Conservation (phyloP, 371 early-diverging fungal species). For the Nematocida ironsii region DNA sequence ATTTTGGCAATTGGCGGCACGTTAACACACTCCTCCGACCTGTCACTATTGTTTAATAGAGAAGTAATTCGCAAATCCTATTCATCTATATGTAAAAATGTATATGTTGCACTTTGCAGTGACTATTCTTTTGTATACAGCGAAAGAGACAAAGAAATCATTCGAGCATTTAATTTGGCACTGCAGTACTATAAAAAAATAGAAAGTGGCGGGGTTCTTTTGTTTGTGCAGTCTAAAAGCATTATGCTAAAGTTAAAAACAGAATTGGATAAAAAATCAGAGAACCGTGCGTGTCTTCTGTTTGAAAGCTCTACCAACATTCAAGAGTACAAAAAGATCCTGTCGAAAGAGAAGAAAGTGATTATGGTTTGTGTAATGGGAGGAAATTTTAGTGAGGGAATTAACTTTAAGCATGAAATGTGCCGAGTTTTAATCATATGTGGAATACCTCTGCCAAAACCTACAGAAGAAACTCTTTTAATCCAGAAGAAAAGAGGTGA, state of each 20-base stretch:
- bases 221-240: constrained; percentile 69
- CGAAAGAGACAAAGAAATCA: constrained; percentile 9
- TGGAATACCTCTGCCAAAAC: constrained; percentile 80
- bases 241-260: constrained; percentile 59
- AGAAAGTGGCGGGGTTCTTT: constrained; percentile 64
- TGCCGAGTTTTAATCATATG: constrained; percentile 75
- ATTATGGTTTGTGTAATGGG: constrained; percentile 87
- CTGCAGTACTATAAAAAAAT: constrained; percentile 47
- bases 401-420: constrained; percentile 74
- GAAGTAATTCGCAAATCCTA: constrained; percentile 8
- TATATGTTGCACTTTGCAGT: constrained; percentile 20
- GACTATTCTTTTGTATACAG: constrained; percentile 30
- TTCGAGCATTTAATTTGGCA: constrained; percentile 8
- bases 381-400: constrained; percentile 92
- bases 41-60: constrained; percentile 26
- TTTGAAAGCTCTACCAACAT: constrained; percentile 60
- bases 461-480: constrained; percentile 75
- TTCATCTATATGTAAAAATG: constrained; percentile 42
- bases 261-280: constrained; percentile 5
- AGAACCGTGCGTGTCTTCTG: background rate
- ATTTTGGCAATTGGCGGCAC: constrained; percentile 54
- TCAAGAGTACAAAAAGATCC: background rate
- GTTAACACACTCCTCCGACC: constrained; percentile 11
- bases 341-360: constrained; percentile 67
- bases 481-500: constrained; percentile 55